Conservation (phyloP, 768 basidiomycete species). For the Megacollybia marginata region DNA sequence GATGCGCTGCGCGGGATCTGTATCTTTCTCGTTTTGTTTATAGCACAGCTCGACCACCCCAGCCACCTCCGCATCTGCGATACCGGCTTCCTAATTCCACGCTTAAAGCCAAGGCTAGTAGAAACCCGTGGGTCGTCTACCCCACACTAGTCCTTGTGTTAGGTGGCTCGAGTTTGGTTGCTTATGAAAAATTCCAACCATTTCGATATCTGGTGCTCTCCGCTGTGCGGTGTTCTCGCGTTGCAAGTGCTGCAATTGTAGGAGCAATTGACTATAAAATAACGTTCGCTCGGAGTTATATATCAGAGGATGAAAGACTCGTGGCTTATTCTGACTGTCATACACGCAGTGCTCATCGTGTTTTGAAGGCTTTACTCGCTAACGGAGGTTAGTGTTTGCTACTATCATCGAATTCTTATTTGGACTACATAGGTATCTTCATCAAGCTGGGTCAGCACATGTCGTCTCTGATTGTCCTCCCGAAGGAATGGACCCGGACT, state of each 20-base stretch:
- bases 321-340: conserved; percentile 75
- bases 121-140: not conserved
- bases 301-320: conserved; percentile 39
- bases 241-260: conserved; percentile 66
- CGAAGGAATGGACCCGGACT: conserved; percentile 41
- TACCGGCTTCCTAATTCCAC: not conserved
- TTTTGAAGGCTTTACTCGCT: conserved; percentile 75
- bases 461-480: conserved; percentile 30
- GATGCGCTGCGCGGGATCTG: not conserved
- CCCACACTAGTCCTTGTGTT: not conserved
- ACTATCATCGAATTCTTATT: not conserved
- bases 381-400: conserved; percentile 60
- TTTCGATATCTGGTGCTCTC: conserved; percentile 74
- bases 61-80: not conserved
- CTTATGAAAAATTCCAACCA: conserved; percentile 66
- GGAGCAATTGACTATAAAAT: conserved; percentile 68
- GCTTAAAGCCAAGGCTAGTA: not conserved
- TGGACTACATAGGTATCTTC: conserved; percentile 51
- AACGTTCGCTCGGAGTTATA: conserved; percentile 49
- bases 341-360: conserved; percentile 68
- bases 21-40: not conserved
- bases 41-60: not conserved
- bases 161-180: conserved; percentile 18
- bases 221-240: conserved; percentile 67
- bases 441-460: conserved; percentile 80